A percentile compares a stretch with the other conserved stretches of the same genome.
phyloP scores from a whole-genome alignment of 2,329 filamentous ascomycete genomes.

The Corniculantispora saksenae region DNA sequence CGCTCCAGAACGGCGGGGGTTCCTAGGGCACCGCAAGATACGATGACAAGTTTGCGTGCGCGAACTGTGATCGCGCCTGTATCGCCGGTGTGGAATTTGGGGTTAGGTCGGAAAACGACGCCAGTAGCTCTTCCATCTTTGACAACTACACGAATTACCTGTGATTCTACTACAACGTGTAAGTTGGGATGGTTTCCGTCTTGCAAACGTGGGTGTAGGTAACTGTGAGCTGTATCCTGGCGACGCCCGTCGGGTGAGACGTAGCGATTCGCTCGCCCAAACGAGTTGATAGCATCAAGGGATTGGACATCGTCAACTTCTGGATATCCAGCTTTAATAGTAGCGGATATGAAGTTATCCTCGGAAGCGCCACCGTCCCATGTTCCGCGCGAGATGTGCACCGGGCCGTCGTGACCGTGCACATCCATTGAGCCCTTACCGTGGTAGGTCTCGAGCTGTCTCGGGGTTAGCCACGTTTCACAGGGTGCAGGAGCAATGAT shows the following conservation, averaged over 20 bases:
- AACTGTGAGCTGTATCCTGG: too few relatives aligned
- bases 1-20: constrained; percentile 60
- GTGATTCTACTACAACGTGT: too few relatives aligned
- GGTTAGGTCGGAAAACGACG: too few relatives aligned
- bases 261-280: constrained; percentile 18
- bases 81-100: too few relatives aligned
- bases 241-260: too few relatives aligned
- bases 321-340: constrained; percentile 46
- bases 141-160: too few relatives aligned
- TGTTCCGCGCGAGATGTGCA: constrained; percentile 55
- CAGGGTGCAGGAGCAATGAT: too few relatives aligned
- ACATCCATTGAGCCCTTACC: constrained; percentile 36
- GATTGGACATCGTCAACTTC: constrained; percentile 56
- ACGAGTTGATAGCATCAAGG: constrained; percentile 41
- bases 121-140: too few relatives aligned
- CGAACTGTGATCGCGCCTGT: not conserved
- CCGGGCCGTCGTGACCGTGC: constrained; percentile 57
- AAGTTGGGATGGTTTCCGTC: too few relatives aligned
- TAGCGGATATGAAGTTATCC: constrained; percentile 40
- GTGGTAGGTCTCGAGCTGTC: constrained; percentile 58
- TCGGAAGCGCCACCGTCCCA: constrained; percentile 42
- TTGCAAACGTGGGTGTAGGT: too few relatives aligned
- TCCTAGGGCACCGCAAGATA: constrained; percentile 49
- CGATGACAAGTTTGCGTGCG: constrained; percentile 33
- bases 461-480: too few relatives aligned